Evolutionary conservation across 352 stramenopile species (phyloP).

Genomic region (Globisporangium echinulatum): DNA sequence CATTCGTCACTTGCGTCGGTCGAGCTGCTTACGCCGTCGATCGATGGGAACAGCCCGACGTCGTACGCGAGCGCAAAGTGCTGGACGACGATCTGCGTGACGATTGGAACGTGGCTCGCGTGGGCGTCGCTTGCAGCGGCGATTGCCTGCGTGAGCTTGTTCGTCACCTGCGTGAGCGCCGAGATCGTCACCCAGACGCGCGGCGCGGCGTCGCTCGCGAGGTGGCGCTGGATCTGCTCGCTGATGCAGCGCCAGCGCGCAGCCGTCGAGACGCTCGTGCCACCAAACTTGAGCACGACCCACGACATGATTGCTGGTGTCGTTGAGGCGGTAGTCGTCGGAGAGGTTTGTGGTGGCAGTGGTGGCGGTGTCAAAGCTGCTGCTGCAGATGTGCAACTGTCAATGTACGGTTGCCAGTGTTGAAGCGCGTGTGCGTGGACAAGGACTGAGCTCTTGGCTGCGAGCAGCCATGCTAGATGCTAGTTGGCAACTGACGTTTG

Average conservation of each 20-base stretch:
- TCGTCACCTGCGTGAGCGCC: conserved; percentile 82
- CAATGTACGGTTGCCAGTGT: neutral
- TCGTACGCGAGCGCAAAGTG: conserved; percentile 72
- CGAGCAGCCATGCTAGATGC: no score
- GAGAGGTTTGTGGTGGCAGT: no score
- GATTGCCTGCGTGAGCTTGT: conserved; percentile 70
- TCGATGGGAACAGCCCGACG: conserved; percentile 43
- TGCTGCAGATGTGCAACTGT: neutral
- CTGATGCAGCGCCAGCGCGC: conserved; percentile 78
- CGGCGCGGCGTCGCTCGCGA: conserved; percentile 26
- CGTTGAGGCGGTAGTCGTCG: neutral
- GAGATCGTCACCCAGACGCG: conserved; percentile 86
- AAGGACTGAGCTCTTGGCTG: neutral
- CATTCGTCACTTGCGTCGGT: conserved; percentile 45
- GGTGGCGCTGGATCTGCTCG: conserved; percentile 54
- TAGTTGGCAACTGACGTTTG: no score
- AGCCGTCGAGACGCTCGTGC: conserved; percentile 81
- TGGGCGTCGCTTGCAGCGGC: conserved; percentile 28
- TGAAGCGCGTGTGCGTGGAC: neutral
- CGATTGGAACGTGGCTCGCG: conserved; percentile 35
- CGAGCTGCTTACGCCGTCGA: conserved; percentile 22
- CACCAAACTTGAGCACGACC: conserved; percentile 88
- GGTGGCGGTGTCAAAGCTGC: neutral
- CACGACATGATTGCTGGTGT: conserved; percentile 21
- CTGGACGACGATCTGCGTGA: conserved; percentile 50